These are phyloP conservation scores for Tuber aestivum DNA, from an alignment of 495 filamentous ascomycete genomes.

Conservation along the genomic window DNA sequence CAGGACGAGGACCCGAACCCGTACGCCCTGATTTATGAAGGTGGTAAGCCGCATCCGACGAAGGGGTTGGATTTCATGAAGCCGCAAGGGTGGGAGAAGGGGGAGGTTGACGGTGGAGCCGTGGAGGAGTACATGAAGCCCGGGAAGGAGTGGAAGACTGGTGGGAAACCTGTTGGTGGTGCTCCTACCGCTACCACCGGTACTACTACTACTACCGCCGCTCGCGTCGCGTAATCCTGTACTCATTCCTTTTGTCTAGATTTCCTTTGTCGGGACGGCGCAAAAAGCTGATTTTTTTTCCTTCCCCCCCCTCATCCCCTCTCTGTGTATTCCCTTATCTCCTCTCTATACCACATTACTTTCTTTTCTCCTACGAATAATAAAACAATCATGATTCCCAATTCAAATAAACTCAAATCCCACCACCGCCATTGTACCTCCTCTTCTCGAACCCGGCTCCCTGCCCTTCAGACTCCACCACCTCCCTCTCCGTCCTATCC, in stretches of 20 bases:
- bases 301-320: not conserved
- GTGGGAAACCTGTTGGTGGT: not conserved
- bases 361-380: not conserved
- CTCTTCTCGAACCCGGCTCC: conserved; percentile 17
- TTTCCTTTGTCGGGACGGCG: conserved; percentile 1
- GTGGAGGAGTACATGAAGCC: conserved; percentile 48
- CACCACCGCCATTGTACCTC: not conserved
- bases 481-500: conserved; percentile 59
- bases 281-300: not conserved
- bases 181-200: not conserved
- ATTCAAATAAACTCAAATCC: not conserved
- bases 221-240: not conserved
- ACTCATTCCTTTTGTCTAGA: not conserved
- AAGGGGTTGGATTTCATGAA: conserved; percentile 66
- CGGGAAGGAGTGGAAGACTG: not conserved
- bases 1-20: conserved; percentile 85
- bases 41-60: conserved; percentile 56
- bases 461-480: conserved; percentile 52
- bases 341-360: conserved; percentile 13
- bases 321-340: conserved; percentile 1
- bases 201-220: not conserved
- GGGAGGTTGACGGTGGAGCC: conserved; percentile 53
- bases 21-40: conserved; percentile 54
- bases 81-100: conserved; percentile 71
- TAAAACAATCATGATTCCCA: not conserved